phyloP scores from a whole-genome alignment of 2,329 filamentous ascomycete species.

The Curvularia hawaiiensis region DNA sequence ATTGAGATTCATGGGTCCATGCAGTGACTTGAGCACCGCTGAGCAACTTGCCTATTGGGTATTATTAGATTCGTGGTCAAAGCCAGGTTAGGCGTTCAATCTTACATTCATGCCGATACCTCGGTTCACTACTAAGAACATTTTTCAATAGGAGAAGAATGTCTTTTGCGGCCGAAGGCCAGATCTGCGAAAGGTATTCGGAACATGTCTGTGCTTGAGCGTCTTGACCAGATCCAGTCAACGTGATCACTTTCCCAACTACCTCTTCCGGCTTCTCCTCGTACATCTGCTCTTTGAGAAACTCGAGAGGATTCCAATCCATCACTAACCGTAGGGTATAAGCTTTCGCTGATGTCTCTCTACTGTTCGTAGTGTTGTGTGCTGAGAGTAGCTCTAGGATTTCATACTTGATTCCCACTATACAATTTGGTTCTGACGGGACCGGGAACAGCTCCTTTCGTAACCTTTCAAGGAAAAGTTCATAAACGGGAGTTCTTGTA shows the following conservation, averaged over 20 bases:
- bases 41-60: neutral
- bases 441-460: neutral
- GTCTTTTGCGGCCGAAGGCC: neutral
- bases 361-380: neutral
- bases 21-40: neutral
- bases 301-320: neutral
- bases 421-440: neutral
- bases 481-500: neutral
- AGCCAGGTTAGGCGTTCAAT: neutral
- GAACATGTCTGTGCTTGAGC: neutral
- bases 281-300: neutral
- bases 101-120: neutral
- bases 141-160: neutral
- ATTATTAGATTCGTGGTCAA: neutral
- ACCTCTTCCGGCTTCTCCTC: neutral
- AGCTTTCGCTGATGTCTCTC: neutral
- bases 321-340: neutral
- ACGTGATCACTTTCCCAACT: neutral
- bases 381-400: neutral
- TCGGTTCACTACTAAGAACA: neutral
- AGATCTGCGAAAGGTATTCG: neutral
- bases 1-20: neutral
- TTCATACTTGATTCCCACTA: neutral
- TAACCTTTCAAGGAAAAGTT: neutral
- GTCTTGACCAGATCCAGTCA: neutral